These are phyloP conservation scores for Vitis hybrid DNA, from an alignment of 177 flowering plant genomes.

Conservation along the genomic window DNA sequence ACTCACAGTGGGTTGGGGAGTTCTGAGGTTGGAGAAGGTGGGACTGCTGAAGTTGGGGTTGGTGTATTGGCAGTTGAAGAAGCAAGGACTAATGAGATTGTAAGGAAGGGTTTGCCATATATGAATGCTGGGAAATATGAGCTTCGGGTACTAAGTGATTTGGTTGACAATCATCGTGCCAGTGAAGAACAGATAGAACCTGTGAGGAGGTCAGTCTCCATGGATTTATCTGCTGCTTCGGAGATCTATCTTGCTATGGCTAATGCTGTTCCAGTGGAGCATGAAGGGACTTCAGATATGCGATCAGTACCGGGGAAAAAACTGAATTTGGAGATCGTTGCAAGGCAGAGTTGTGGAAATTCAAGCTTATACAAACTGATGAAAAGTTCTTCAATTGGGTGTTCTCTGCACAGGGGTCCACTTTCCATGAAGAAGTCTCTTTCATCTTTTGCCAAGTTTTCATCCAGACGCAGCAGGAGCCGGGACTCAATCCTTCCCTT, in stretches of 20 bases:
- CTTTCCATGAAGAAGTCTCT: conserved; percentile 57
- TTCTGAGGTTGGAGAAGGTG: conserved; percentile 1
- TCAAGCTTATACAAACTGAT: conserved; percentile 25
- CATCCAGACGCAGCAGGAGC: conserved; percentile 31
- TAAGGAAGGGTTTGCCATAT: conserved; percentile 3
- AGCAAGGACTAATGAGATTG: conserved; percentile 9
- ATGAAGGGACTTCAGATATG: conserved; percentile 22
- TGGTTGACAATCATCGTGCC: conserved; percentile 15
- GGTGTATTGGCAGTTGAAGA: conserved; percentile 6
- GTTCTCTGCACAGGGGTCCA: conserved; percentile 27
- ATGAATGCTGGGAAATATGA: conserved; percentile 1
- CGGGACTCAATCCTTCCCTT: conserved; percentile 44
- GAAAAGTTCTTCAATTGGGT: conserved; percentile 35
- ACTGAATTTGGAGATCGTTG: conserved; percentile 5
- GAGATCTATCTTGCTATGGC: conserved; percentile 25
- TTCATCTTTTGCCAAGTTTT: conserved; percentile 41
- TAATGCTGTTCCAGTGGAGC: conserved; percentile 3
- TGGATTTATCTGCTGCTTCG: conserved; percentile 42
- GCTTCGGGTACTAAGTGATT: conserved; percentile 26
- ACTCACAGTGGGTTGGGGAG: background rate
- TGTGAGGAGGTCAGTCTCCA: conserved; percentile 50
- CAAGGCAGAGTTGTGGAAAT: conserved; percentile 20
- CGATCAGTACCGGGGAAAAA: conserved; percentile 3
- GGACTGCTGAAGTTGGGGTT: background rate
- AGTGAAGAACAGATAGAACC: conserved; percentile 32